A percentile compares a stretch with the other conserved stretches of the same genome.
These are phyloP conservation scores for Saccharomycopsis phalli DNA, from an alignment of 1,139 yeast species.

Conservation along the genomic window DNA sequence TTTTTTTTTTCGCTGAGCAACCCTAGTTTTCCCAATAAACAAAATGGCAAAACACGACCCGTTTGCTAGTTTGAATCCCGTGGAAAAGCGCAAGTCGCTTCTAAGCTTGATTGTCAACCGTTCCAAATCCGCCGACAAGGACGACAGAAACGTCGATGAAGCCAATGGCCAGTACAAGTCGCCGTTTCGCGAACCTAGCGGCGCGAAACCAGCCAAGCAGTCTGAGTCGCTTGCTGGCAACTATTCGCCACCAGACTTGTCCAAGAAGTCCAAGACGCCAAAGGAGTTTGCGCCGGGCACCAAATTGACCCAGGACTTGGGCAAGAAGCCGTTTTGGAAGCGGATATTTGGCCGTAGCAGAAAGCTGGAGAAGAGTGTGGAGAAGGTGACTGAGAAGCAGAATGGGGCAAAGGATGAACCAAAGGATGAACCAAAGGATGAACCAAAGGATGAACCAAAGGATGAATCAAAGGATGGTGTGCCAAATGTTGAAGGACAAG, in stretches of 20 bases:
- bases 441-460: background rate
- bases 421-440: slow-evolving; percentile 2
- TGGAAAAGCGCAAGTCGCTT: slow-evolving; percentile 12
- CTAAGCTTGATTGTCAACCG: slow-evolving; percentile 7
- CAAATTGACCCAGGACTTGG: slow-evolving; percentile 13
- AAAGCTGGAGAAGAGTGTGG: background rate
- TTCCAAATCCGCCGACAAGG: slow-evolving; percentile 1
- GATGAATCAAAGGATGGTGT: too few species aligned
- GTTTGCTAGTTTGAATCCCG: background rate
- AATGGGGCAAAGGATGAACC: background rate
- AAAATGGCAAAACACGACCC: slow-evolving; percentile 7
- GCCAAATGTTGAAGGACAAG: background rate
- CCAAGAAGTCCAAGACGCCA: slow-evolving; percentile 19
- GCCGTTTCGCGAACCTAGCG: slow-evolving; percentile 13
- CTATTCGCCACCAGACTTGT: slow-evolving; percentile 17
- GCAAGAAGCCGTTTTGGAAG: slow-evolving; percentile 9
- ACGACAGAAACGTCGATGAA: background rate
- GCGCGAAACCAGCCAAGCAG: background rate
- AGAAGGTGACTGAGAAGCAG: background rate
- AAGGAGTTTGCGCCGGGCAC: slow-evolving; percentile 14
- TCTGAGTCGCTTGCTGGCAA: slow-evolving; percentile 6
- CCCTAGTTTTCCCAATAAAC: background rate
- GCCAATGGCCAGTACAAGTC: slow-evolving; percentile 8
- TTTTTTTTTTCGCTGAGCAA: background rate
- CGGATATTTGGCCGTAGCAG: slow-evolving; percentile 3